phyloP scores from a whole-genome alignment of 257 asterid genomes.

The Primulina tabacum region DNA sequence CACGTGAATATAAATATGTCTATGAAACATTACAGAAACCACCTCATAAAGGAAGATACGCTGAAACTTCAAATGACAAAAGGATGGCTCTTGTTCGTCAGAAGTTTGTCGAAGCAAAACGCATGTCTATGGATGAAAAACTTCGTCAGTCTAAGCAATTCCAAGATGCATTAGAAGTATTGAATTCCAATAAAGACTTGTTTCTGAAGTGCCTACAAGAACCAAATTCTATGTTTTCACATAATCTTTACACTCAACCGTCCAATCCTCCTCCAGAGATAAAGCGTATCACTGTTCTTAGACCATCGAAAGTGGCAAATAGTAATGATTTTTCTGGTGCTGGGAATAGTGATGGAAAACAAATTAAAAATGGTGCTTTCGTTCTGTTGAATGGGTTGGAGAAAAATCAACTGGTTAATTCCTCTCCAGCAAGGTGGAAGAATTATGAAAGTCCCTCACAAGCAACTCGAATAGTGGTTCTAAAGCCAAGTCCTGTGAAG shows the following conservation, averaged over 20 bases:
- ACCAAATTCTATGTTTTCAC: constrained; percentile 68
- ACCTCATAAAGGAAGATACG: constrained; percentile 47
- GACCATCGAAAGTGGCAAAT: constrained; percentile 71
- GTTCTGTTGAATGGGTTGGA: constrained; percentile 35
- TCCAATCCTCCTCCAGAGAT: constrained; percentile 68
- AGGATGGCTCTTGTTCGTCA: constrained; percentile 85
- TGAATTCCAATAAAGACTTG: constrained; percentile 79
- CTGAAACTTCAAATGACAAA: constrained; percentile 42
- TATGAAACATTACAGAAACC: constrained; percentile 62
- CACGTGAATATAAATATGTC: constrained; percentile 57
- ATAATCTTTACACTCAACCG: constrained; percentile 50
- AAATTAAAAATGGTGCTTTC: constrained; percentile 33
- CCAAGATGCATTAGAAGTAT: constrained; percentile 84
- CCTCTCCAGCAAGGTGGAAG: constrained; percentile 51
- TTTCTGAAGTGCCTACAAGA: constrained; percentile 89
- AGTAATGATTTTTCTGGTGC: constrained; percentile 39
- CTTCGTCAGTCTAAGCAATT: constrained; percentile 80
- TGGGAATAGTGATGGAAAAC: constrained; percentile 45
- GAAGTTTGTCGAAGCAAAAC: constrained; percentile 89
- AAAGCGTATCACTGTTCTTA: constrained; percentile 85
- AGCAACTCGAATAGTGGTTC: constrained; percentile 92
- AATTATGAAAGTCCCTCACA: constrained; percentile 50
- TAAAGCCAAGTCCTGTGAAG: constrained; percentile 76
- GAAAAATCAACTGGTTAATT: constrained; percentile 33
- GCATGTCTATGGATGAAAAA: constrained; percentile 70